phyloP scores from a whole-genome alignment of 495 filamentous ascomycete genomes.

The Xylaria scruposa region DNA sequence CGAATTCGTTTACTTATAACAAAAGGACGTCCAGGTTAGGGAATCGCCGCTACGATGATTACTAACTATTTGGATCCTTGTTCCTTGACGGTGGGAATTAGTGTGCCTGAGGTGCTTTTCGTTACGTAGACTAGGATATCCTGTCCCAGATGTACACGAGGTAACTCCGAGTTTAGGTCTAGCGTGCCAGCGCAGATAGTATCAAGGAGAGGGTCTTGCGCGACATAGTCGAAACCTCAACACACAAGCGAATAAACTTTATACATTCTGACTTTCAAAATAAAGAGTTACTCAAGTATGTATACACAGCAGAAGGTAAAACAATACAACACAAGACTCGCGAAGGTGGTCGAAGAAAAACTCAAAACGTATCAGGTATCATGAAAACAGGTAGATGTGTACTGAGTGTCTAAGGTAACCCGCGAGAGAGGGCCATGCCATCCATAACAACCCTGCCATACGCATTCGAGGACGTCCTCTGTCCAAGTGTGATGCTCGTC shows the following conservation, averaged over 20 bases:
- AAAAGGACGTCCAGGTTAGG: too few species aligned
- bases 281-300: neutral
- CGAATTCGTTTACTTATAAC: neutral
- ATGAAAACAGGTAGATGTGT: conserved; percentile 3
- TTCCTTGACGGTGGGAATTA: neutral
- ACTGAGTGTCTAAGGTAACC: conserved; percentile 7
- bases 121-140: too few species aligned
- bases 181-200: too few species aligned
- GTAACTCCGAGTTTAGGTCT: too few species aligned
- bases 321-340: neutral
- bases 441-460: neutral
- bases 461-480: conserved; percentile 1
- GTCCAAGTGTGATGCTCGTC: neutral
- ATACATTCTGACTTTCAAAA: neutral
- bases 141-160: too few species aligned
- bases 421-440: neutral
- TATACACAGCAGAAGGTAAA: neutral
- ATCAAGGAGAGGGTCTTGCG: neutral
- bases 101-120: neutral
- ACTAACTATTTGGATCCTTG: neutral
- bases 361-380: conserved; percentile 19
- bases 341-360: neutral
- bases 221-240: neutral
- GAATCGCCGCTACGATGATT: neutral
- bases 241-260: neutral